phyloP scores from a whole-genome alignment of 2,329 filamentous ascomycete genomes.

The Beauveria pseudobassiana region DNA sequence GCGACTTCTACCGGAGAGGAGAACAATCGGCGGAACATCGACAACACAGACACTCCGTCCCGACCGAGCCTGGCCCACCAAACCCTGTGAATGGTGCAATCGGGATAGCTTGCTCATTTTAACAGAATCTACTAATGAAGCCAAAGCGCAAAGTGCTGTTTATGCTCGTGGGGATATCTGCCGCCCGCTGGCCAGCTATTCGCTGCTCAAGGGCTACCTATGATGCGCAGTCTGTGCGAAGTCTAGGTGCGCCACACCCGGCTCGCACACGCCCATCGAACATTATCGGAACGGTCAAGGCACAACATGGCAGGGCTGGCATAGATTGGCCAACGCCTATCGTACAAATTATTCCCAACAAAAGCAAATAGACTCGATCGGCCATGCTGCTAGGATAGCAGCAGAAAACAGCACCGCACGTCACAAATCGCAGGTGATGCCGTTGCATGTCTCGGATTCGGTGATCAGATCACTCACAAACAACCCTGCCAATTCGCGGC shows the following conservation, averaged over 20 bases:
- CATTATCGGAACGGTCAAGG: not conserved
- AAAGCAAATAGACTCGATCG: not conserved
- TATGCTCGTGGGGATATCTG: not conserved
- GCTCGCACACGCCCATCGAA: not conserved
- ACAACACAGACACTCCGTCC: not conserved
- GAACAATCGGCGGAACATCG: not conserved
- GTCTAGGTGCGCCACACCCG: not conserved
- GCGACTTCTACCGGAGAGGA: not conserved
- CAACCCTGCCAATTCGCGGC: not conserved
- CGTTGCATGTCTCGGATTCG: not conserved
- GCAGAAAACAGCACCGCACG: not conserved
- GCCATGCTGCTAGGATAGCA: not conserved
- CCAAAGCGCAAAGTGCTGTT: not conserved
- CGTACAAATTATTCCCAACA: not conserved
- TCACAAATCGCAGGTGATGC: not conserved
- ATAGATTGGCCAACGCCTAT: not conserved
- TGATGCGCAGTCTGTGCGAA: not conserved
- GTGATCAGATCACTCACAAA: not conserved
- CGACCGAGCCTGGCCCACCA: not conserved
- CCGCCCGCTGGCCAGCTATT: not conserved
- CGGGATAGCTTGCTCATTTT: not conserved
- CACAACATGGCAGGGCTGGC: not conserved
- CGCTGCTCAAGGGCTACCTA: not conserved
- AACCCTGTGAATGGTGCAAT: not conserved
- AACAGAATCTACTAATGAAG: not conserved